Evolutionary conservation across 148 eudicot genomes (phyloP).

Genomic region (Vaccinium myrtillus): DNA sequence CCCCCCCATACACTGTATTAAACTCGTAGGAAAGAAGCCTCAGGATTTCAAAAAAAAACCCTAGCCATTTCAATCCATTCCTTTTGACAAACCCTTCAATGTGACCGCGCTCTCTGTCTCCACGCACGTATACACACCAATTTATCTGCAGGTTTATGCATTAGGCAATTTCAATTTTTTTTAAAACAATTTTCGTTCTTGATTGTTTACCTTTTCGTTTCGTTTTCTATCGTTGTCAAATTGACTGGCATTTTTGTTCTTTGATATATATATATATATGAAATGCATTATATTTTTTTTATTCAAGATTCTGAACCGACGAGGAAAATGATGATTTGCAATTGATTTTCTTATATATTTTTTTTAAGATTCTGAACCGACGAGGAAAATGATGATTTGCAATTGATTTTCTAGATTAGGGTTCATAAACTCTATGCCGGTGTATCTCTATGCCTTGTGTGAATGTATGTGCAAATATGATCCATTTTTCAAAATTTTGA

Average conservation of each 20-base stretch:
- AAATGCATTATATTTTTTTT: constrained; percentile 7
- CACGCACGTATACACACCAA: neutral
- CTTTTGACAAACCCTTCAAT: constrained; percentile 4
- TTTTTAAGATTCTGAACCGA: constrained; percentile 6
- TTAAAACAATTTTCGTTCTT: neutral
- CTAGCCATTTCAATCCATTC: constrained; percentile 15
- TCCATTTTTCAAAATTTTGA: neutral
- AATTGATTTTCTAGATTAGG: constrained; percentile 4
- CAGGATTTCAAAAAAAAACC: constrained; percentile 24
- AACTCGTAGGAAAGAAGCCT: constrained; percentile 4
- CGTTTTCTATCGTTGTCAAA: neutral
- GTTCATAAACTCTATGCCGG: neutral
- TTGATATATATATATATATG: neutral
- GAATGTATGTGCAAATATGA: neutral
- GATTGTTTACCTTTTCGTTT: neutral
- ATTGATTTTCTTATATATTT: neutral
- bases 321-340: neutral
- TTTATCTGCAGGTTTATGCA: neutral
- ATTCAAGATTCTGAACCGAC: neutral
- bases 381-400: neutral
- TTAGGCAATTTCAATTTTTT: neutral
- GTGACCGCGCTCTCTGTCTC: neutral
- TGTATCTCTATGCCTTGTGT: neutral
- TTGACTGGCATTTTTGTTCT: neutral
- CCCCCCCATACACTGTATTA: neutral